These are phyloP conservation scores for Prunus fruticosa DNA, from an alignment of 306 rosid genomes.

Conservation along the genomic window DNA sequence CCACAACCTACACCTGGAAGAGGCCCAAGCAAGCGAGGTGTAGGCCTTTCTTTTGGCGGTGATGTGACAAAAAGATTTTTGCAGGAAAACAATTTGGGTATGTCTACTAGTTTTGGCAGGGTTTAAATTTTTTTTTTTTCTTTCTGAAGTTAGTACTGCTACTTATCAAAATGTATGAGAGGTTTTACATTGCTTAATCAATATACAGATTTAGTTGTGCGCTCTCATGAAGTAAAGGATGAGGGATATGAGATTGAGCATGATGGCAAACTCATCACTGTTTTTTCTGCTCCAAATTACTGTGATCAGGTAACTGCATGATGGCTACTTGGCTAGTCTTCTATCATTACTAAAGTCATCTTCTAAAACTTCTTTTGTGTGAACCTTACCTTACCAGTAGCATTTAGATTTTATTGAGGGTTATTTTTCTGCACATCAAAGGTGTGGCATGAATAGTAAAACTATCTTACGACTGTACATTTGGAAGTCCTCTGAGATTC, in stretches of 20 bases:
- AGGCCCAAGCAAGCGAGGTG: constrained; percentile 99
- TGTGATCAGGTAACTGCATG: constrained; percentile 84
- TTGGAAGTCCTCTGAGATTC: neutral
- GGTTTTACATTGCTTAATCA: constrained; percentile 20
- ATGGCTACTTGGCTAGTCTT: constrained; percentile 1
- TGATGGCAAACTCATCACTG: constrained; percentile 95
- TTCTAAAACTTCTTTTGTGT: neutral
- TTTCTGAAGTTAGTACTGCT: neutral
- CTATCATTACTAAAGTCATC: neutral
- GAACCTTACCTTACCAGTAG: neutral
- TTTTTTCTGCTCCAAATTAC: constrained; percentile 98
- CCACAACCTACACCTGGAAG: constrained; percentile 94
- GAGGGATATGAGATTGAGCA: constrained; percentile 98
- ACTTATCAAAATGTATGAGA: neutral
- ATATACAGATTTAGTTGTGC: constrained; percentile 82
- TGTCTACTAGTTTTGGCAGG: constrained; percentile 9
- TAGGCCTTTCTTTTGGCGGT: constrained; percentile 89
- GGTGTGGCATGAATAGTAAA: neutral
- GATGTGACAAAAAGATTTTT: constrained; percentile 89
- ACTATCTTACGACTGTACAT: neutral
- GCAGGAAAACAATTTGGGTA: constrained; percentile 88
- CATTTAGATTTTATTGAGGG: neutral
- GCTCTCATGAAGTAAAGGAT: constrained; percentile 99
- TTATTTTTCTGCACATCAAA: neutral
- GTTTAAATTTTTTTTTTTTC: no score